Evolutionary conservation across 805 yeast species (phyloP), one percentile per base, ranked within the genome.

Genomic region (Ogataea paradorogensis): DNA sequence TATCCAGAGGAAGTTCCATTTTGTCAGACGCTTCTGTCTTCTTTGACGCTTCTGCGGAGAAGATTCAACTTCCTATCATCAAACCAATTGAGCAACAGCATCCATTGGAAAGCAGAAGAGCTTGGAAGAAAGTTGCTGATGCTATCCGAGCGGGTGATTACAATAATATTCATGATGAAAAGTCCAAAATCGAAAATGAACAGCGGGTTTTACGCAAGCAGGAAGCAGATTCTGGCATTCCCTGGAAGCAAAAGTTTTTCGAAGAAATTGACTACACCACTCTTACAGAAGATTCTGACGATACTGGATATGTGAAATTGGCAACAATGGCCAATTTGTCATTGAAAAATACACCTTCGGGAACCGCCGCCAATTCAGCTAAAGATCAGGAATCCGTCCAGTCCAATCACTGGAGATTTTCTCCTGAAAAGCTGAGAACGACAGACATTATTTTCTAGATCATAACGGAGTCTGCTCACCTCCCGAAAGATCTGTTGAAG

Each of bases 181-280:
- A 91, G 69, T 69, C 89, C 11, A 66, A 69, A 57, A 74, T 93
- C 50, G 99, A 91, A 68, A 83, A 85, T 55, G 75, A 70, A 16
- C 97, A 91, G 69, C 81, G 99, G 59, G 89, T 78, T 32, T 58
- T 83, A 63, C 78, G 98, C 59, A 80, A 77, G 63, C 61, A 70
- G 43, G 99, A 93, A 65, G 63, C 67, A 44, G 86, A 72, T 27
- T 64, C 73, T 5, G 90, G 85, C 30, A 58, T 59, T 11, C 57
- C 58, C 34, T 91, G 99, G 99, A 63, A 76, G 52, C 76, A 80
- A 47, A 78, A 91, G 65, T 91, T 95, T 91, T 91, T 91, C 63
- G 76, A 74, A 31, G 66, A 67, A 42, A 58, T 68, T 16, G 74
- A 74, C 50, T 64, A 71, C 39, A 25, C 48, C 3, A 41, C 41